A percentile compares a stretch with the other conserved stretches of the same genome.
Conservation (phyloP, 2,329 filamentous ascomycete species). For the Dactylonectria estremocensis region DNA sequence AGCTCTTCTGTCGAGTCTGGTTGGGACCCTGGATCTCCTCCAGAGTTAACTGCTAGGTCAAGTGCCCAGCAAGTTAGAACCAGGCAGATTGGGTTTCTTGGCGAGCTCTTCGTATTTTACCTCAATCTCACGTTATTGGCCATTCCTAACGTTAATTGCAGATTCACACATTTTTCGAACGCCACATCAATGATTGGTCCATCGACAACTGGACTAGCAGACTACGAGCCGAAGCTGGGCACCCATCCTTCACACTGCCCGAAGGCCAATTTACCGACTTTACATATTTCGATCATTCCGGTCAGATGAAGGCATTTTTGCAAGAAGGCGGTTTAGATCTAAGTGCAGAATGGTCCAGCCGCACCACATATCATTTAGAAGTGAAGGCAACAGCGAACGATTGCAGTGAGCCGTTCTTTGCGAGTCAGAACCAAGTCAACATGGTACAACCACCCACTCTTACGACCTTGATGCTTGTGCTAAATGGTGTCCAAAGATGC, state of each 20-base stretch:
- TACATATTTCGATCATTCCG: conserved; percentile 18
- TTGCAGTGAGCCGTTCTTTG: conserved; percentile 17
- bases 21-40: neutral
- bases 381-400: conserved; percentile 19
- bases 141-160: neutral
- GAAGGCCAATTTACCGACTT: conserved; percentile 24
- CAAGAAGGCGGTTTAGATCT: neutral
- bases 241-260: conserved; percentile 9
- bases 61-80: conserved; percentile 19
- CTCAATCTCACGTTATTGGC: too few relatives aligned
- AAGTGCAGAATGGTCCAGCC: conserved; percentile 11
- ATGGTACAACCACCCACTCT: conserved; percentile 14
- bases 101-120: conserved; percentile 22
- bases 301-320: conserved; percentile 22
- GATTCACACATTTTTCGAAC: conserved; percentile 22
- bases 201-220: conserved; percentile 31
- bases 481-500: conserved; percentile 27
- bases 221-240: conserved; percentile 18
- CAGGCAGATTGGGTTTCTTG: conserved; percentile 18
- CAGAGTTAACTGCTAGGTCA: neutral
- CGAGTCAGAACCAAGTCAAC: conserved; percentile 23
- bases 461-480: neutral
- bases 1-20: neutral
- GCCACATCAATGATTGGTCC: conserved; percentile 19
- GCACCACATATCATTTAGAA: conserved; percentile 29